These are phyloP conservation scores for Arachis monticola DNA, from an alignment of 331 rosid genomes.

Conservation along the genomic window DNA sequence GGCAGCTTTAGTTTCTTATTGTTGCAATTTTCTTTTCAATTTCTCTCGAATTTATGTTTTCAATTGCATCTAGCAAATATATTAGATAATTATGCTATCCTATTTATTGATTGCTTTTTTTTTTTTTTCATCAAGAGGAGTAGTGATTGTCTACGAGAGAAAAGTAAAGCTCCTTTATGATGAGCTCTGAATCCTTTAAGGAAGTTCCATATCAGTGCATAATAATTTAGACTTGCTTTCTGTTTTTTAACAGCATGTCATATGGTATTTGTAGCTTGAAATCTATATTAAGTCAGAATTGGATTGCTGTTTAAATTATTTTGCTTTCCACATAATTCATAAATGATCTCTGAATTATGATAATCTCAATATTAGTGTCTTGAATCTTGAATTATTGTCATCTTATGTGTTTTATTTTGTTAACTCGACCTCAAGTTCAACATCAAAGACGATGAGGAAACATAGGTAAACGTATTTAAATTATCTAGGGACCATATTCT, in stretches of 20 bases:
- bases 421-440: conserved; percentile 67
- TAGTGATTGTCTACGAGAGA: conserved; percentile 83
- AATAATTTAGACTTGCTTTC: neutral
- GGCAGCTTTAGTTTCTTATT: conserved; percentile 2
- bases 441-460: conserved; percentile 69
- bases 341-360: conserved; percentile 8
- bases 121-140: conserved; percentile 66
- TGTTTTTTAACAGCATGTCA: conserved; percentile 7
- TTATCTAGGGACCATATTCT: too few relatives aligned
- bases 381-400: conserved; percentile 9
- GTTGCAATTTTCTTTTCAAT: neutral
- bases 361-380: neutral
- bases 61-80: conserved; percentile 3
- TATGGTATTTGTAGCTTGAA: conserved; percentile 9
- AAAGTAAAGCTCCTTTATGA: conserved; percentile 78
- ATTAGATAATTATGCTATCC: neutral
- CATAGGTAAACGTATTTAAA: conserved; percentile 39
- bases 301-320: neutral
- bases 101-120: conserved; percentile 10
- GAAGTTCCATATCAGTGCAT: neutral
- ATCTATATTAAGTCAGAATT: conserved; percentile 2
- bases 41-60: neutral
- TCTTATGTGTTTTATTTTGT: conserved; percentile 5
- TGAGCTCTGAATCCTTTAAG: conserved; percentile 20
- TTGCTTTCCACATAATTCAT: neutral